Evolutionary conservation across 495 filamentous ascomycete species (phyloP).

Genomic region (Aspergillus steynii): DNA sequence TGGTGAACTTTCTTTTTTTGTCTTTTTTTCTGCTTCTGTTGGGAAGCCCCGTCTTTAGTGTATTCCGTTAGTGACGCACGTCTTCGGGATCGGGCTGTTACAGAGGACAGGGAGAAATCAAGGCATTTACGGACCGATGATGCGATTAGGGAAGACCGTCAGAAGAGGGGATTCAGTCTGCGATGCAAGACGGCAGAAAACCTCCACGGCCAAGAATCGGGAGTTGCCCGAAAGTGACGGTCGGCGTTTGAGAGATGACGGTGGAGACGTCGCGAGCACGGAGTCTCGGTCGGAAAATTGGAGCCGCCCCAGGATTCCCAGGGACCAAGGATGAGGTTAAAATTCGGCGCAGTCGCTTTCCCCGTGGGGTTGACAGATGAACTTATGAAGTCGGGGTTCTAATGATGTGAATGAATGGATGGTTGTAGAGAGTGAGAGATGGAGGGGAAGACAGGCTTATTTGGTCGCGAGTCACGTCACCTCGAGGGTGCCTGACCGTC

Average conservation of each 20-base stretch:
- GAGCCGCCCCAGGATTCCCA: conserved; percentile 10
- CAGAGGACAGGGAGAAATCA: background rate
- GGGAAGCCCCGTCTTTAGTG: background rate
- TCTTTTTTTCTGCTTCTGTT: conserved; percentile 1
- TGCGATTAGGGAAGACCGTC: background rate
- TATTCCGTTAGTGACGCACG: background rate
- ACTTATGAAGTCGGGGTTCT: too few relatives aligned
- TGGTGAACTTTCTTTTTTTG: background rate
- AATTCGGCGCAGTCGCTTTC: conserved; percentile 7
- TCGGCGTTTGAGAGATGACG: conserved; percentile 15
- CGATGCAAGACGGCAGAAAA: background rate
- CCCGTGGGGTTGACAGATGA: conserved; percentile 14
- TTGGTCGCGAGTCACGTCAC: background rate
- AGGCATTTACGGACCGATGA: background rate
- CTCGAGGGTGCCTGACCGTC: background rate
- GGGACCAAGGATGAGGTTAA: conserved; percentile 10
- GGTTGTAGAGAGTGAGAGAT: background rate
- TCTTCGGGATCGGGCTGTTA: background rate
- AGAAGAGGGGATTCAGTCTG: background rate
- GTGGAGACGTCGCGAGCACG: conserved; percentile 3
- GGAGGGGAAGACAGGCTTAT: background rate
- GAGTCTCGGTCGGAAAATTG: conserved; percentile 1
- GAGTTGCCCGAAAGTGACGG: conserved; percentile 6
- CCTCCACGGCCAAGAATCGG: conserved; percentile 1
- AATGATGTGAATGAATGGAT: background rate